These are phyloP conservation scores for Entomortierella lignicola DNA, from an alignment of 192 early-diverging fungal species.

Conservation along the genomic window DNA sequence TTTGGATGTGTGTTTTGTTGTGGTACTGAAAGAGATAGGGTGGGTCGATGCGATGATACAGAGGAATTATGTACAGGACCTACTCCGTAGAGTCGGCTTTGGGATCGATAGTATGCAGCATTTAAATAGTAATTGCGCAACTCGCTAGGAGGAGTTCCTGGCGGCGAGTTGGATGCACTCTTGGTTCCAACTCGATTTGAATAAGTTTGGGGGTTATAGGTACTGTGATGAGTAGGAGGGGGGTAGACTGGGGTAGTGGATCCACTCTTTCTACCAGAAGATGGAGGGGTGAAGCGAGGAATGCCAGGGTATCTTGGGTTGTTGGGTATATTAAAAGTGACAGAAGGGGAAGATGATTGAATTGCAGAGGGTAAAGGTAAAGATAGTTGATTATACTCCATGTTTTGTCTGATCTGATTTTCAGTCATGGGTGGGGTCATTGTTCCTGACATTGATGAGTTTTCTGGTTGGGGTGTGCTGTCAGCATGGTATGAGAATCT, in stretches of 20 bases:
- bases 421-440: constrained; percentile 2
- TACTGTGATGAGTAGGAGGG: background rate
- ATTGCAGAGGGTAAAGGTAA: constrained; percentile 8
- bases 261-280: constrained; percentile 27
- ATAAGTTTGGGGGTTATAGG: background rate
- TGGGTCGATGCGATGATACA: constrained; percentile 3
- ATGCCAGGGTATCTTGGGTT: constrained; percentile 37
- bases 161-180: constrained; percentile 51
- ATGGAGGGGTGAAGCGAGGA: constrained; percentile 31
- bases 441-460: background rate
- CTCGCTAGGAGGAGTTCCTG: constrained; percentile 42
- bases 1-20: background rate
- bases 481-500: background rate
- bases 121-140: constrained; percentile 32
- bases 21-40: constrained; percentile 1
- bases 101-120: constrained; percentile 39
- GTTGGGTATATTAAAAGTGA: constrained; percentile 1
- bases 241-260: constrained; percentile 23
- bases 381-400: constrained; percentile 35
- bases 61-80: constrained; percentile 13
- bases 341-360: background rate
- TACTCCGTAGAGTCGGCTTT: constrained; percentile 14
- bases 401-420: constrained; percentile 19
- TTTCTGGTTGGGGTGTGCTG: constrained; percentile 5
- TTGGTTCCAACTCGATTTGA: constrained; percentile 14